Evolutionary conservation across 1,139 yeast species (phyloP).

Genomic region (Saccharomyces hybrid): DNA sequence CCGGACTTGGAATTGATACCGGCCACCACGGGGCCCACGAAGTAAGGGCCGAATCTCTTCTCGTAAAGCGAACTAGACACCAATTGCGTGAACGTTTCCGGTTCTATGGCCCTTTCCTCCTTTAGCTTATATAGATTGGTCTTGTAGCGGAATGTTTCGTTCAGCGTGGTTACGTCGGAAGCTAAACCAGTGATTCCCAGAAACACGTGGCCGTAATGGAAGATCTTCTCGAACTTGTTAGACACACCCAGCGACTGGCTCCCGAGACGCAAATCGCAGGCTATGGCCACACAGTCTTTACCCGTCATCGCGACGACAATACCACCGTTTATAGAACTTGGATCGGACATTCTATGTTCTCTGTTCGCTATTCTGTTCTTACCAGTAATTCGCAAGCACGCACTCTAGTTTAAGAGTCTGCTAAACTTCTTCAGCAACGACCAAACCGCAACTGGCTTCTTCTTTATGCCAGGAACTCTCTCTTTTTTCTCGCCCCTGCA

Average conservation of each 20-base stretch:
- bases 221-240: conserved; percentile 87
- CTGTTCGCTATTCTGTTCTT: conserved; percentile 1
- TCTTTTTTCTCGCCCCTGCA: not conserved
- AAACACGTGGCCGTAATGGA: conserved; percentile 76
- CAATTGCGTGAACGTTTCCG: conserved; percentile 85
- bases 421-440: not conserved
- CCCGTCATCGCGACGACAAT: conserved; percentile 98
- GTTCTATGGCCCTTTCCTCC: conserved; percentile 89
- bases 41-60: conserved; percentile 92
- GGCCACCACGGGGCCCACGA: conserved; percentile 93
- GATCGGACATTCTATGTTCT: conserved; percentile 39
- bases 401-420: not conserved
- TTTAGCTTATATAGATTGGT: conserved; percentile 82
- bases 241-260: conserved; percentile 88
- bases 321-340: conserved; percentile 64
- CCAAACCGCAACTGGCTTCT: not conserved
- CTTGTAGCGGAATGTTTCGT: conserved; percentile 74
- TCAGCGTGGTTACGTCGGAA: conserved; percentile 80
- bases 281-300: conserved; percentile 96
- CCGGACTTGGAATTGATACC: conserved; percentile 77
- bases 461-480: not conserved
- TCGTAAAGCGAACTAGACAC: conserved; percentile 87
- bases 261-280: conserved; percentile 90
- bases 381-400: not conserved
- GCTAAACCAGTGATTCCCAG: conserved; percentile 94